These are phyloP conservation scores for Blepharisma stoltei DNA, from an alignment of 73 alveolate genomes.

Conservation along the genomic window DNA sequence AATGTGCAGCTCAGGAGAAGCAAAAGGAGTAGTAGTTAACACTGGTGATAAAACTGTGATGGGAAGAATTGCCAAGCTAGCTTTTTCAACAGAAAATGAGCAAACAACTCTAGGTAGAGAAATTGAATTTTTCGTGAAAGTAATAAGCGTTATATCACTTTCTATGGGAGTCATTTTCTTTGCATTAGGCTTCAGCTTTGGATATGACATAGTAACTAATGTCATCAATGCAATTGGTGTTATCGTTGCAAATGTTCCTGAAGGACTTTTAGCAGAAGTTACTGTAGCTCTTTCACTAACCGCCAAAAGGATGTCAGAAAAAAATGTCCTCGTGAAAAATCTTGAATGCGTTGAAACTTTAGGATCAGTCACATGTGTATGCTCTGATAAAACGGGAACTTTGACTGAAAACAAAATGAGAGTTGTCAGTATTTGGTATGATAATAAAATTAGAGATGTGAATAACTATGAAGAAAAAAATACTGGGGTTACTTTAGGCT, in stretches of 20 bases:
- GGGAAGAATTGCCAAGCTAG: slow-evolving; percentile 95
- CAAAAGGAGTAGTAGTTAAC: slow-evolving; percentile 87
- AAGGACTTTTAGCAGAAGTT: slow-evolving; percentile 89
- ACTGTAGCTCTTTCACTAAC: slow-evolving; percentile 91
- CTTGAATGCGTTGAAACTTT: slow-evolving; percentile 93
- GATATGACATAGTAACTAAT: slow-evolving; percentile 77
- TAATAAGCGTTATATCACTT: slow-evolving; percentile 87
- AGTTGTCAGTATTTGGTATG: slow-evolving; percentile 87
- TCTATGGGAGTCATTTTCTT: slow-evolving; percentile 81
- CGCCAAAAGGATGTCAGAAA: slow-evolving; percentile 87
- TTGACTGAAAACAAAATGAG: slow-evolving; percentile 95
- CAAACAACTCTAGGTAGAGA: slow-evolving; percentile 89
- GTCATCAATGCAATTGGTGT: slow-evolving; percentile 89
- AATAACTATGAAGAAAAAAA: slow-evolving; percentile 58
- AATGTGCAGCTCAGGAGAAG: slow-evolving; percentile 88
- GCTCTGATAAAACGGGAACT: slow-evolving; percentile 98
- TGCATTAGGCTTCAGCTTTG: slow-evolving; percentile 69
- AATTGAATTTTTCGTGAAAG: slow-evolving; percentile 82
- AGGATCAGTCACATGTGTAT: slow-evolving; percentile 94
- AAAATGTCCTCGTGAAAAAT: slow-evolving; percentile 90
- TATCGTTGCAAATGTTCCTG: slow-evolving; percentile 97
- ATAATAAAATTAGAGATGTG: slow-evolving; percentile 74
- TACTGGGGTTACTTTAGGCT: slow-evolving; percentile 31
- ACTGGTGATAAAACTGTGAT: slow-evolving; percentile 96
- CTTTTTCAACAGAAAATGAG: slow-evolving; percentile 75